These are phyloP conservation scores for Phytophthora multivora DNA, from an alignment of 352 stramenopile species.

Conservation along the genomic window DNA sequence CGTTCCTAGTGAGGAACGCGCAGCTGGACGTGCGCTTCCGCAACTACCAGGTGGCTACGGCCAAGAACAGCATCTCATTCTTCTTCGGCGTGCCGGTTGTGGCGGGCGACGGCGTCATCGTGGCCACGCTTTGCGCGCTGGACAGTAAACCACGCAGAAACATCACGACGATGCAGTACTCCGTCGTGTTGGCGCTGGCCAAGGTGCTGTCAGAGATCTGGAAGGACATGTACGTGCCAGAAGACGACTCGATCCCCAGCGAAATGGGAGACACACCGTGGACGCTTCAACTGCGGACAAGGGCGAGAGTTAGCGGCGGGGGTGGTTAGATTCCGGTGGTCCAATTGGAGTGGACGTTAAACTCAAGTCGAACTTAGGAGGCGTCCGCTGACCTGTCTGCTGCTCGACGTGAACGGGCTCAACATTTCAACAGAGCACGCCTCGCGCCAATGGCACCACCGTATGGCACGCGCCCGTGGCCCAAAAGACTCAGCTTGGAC, in stretches of 20 bases:
- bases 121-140: constrained; percentile 49
- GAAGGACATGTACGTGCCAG: constrained; percentile 8
- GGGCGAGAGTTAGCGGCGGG: background rate
- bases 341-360: too few species aligned
- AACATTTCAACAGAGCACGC: constrained; percentile 6
- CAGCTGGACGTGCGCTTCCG: constrained; percentile 58
- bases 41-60: constrained; percentile 32
- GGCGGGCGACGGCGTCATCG: constrained; percentile 15
- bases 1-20: constrained; percentile 53
- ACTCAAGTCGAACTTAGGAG: background rate
- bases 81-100: constrained; percentile 50
- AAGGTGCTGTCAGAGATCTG: constrained; percentile 20
- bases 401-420: background rate
- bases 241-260: constrained; percentile 1
- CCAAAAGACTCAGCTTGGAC: background rate
- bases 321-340: too few species aligned
- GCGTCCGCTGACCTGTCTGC: background rate
- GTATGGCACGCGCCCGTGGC: constrained; percentile 2
- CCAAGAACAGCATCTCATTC: constrained; percentile 34
- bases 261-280: constrained; percentile 12
- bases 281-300: constrained; percentile 17
- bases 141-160: constrained; percentile 43
- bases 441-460: constrained; percentile 9
- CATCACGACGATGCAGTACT: constrained; percentile 68
- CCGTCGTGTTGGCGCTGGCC: constrained; percentile 40